phyloP scores from a whole-genome alignment of 148 eudicot species.

The Rhododendron kiyosumense region DNA sequence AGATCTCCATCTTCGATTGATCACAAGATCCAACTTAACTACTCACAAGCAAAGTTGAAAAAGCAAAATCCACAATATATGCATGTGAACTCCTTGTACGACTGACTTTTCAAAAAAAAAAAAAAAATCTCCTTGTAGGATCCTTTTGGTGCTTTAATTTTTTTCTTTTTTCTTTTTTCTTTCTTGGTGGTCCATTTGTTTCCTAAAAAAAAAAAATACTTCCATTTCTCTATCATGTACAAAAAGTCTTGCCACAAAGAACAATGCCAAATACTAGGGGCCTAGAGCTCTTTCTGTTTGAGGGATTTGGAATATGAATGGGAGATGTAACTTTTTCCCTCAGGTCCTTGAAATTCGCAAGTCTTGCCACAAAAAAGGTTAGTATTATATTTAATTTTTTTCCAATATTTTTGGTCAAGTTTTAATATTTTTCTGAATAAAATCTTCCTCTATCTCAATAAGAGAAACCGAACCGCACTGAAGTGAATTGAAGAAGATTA shows the following conservation, averaged over 20 bases:
- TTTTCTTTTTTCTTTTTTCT: background rate
- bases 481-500: no score
- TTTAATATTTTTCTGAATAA: no score
- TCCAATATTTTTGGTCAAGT: background rate
- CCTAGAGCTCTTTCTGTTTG: background rate
- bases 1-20: background rate
- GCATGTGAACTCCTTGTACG: background rate
- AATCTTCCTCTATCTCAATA: no score
- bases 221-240: background rate
- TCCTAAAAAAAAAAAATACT: background rate
- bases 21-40: background rate
- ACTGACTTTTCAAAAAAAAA: no score
- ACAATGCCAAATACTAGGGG: background rate
- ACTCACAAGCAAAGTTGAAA: background rate
- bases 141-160: background rate
- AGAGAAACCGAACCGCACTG: background rate
- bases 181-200: no score
- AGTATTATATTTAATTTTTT: no score
- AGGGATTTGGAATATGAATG: background rate
- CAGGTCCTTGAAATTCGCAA: background rate
- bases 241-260: background rate
- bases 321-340: background rate
- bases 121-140: no score
- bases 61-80: background rate
- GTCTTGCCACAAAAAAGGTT: background rate